phyloP scores from a whole-genome alignment of 192 early-diverging fungal genomes.

The Coemansia sp. region DNA sequence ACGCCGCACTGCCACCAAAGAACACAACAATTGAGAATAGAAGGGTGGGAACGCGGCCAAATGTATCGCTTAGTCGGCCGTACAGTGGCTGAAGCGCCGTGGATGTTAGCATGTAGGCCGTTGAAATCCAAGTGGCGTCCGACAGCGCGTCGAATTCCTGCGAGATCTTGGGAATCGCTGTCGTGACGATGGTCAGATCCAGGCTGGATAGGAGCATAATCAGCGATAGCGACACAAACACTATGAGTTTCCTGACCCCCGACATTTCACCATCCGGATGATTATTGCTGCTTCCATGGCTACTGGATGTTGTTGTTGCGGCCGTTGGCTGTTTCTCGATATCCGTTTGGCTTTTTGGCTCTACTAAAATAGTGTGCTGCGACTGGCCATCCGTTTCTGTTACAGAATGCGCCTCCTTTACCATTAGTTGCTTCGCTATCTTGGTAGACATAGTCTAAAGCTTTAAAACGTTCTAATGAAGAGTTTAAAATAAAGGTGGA shows the following conservation, averaged over 20 bases:
- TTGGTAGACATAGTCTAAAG: no score
- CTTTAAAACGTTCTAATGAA: no score
- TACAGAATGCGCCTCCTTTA: no score
- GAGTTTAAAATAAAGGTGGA: no score
- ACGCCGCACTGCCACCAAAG: conserved; percentile 55
- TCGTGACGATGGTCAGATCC: conserved; percentile 71
- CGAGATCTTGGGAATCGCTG: conserved; percentile 62
- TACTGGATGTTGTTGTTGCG: no score
- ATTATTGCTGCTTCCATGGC: no score
- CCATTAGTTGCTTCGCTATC: no score
- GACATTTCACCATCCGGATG: neutral
- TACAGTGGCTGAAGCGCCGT: conserved; percentile 78
- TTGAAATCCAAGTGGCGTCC: conserved; percentile 76
- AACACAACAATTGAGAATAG: conserved; percentile 58
- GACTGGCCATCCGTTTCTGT: no score
- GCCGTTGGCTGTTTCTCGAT: neutral
- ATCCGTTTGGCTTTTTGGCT: no score
- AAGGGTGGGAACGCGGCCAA: conserved; percentile 66
- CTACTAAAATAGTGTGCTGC: no score
- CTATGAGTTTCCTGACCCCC: neutral
- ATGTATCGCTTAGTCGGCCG: conserved; percentile 78
- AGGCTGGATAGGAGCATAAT: conserved; percentile 66
- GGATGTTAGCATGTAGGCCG: conserved; percentile 64
- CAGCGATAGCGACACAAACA: conserved; percentile 43
- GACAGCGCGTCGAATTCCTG: conserved; percentile 55